Evolutionary conservation across 106 monocot genomes (phyloP).

Genomic region (Dioscorea dumetorum): DNA sequence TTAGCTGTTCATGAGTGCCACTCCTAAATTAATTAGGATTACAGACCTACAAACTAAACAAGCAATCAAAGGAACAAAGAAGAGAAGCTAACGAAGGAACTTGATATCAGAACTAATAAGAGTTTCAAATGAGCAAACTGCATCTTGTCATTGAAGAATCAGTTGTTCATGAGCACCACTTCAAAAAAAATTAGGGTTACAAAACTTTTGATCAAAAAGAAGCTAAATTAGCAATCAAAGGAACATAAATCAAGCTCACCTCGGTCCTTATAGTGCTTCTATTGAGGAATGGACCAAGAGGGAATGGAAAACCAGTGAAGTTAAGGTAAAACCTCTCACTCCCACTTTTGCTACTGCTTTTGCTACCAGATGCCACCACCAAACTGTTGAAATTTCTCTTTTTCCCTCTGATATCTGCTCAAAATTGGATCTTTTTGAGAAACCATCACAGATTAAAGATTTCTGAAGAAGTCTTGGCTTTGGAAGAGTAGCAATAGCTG

Average conservation of each 20-base stretch:
- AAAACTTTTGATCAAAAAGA: too few species aligned
- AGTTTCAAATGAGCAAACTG: too few species aligned
- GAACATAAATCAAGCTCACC: slow-evolving; percentile 23
- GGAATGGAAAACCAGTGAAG: slow-evolving; percentile 96
- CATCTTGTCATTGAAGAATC: too few species aligned
- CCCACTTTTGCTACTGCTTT: slow-evolving; percentile 7
- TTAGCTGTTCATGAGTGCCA: too few species aligned
- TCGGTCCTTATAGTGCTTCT: slow-evolving; percentile 78
- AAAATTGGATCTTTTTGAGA: slow-evolving; percentile 8
- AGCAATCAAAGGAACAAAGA: too few species aligned
- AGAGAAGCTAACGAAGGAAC: too few species aligned
- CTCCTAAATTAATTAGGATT: too few species aligned
- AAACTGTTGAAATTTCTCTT: slow-evolving; percentile 7
- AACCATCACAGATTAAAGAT: slow-evolving; percentile 17
- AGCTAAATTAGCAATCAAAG: too few species aligned
- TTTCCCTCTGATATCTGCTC: slow-evolving; percentile 2
- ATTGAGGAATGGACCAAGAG: slow-evolving; percentile 92
- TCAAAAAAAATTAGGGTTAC: too few species aligned
- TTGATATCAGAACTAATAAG: too few species aligned
- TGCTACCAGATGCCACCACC: slow-evolving; percentile 36
- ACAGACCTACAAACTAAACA: too few species aligned
- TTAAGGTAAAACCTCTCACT: slow-evolving; percentile 85
- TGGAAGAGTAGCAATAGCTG: slow-evolving; percentile 21
- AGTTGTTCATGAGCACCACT: too few species aligned
- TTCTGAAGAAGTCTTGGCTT: slow-evolving; percentile 23